Conservation (phyloP, 345 rosid genomes). For the Populus deltoides region DNA sequence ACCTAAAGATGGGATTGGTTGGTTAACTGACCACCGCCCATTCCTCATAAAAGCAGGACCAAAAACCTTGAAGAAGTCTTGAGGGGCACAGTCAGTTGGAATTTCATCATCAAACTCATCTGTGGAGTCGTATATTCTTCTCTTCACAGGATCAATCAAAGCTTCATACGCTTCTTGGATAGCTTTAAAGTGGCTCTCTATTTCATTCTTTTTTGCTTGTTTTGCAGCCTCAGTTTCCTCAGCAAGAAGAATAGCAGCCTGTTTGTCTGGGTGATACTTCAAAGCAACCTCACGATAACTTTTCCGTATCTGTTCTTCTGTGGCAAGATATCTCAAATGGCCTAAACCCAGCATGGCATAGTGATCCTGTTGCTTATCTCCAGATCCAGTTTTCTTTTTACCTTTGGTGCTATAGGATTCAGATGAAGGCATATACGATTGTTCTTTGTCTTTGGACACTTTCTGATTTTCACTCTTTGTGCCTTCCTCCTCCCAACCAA, state of each 20-base stretch:
- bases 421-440: constrained; percentile 55
- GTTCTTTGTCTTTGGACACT: constrained; percentile 59
- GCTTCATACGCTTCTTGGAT: constrained; percentile 96
- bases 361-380: constrained; percentile 78
- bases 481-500: constrained; percentile 63
- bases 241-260: constrained; percentile 73
- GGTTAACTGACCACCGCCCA: constrained; percentile 91
- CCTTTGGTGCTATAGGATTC: constrained; percentile 78
- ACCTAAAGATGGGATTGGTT: constrained; percentile 74
- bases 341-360: constrained; percentile 87
- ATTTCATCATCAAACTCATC: constrained; percentile 98
- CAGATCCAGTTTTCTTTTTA: constrained; percentile 80
- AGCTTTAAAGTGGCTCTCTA: constrained; percentile 76
- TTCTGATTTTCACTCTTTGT: constrained; percentile 48
- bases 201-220: constrained; percentile 89
- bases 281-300: constrained; percentile 89
- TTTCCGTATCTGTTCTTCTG: constrained; percentile 93
- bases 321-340: constrained; percentile 94
- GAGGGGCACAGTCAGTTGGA: constrained; percentile 78
- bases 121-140: constrained; percentile 90
- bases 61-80: constrained; percentile 93
- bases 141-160: constrained; percentile 77
- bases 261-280: constrained; percentile 95
- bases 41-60: constrained; percentile 97
- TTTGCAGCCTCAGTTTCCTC: constrained; percentile 92